phyloP scores from a whole-genome alignment of 768 basidiomycete genomes.

The Lactarius trivialis region DNA sequence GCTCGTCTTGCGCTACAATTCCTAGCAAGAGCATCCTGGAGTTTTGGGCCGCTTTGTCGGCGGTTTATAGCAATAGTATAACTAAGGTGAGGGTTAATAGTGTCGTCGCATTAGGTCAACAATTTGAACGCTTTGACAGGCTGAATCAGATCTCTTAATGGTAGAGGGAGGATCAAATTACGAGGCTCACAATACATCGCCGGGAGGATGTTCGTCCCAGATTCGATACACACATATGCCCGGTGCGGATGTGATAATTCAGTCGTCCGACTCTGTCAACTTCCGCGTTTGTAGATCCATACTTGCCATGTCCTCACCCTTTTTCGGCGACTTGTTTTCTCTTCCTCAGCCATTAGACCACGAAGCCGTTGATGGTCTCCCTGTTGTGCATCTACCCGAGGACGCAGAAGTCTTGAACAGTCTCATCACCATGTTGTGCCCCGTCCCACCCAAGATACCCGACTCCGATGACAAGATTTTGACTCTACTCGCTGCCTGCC shows the following conservation, averaged over 20 bases:
- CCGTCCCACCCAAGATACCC: background rate
- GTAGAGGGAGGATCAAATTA: background rate
- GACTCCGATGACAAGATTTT: background rate
- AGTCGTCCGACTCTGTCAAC: background rate
- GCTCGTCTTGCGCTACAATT: background rate
- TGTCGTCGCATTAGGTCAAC: background rate
- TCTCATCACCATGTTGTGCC: slow-evolving; percentile 3
- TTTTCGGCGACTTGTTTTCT: background rate
- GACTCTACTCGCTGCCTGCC: background rate
- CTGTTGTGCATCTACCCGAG: background rate
- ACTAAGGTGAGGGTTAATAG: background rate
- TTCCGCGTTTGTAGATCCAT: background rate
- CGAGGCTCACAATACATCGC: background rate
- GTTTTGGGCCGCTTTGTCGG: slow-evolving; percentile 1
- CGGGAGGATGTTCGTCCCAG: too few relatives aligned
- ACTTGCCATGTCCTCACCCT: background rate
- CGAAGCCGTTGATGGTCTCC: background rate
- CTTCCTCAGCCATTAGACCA: background rate
- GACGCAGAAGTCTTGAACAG: slow-evolving; percentile 1
- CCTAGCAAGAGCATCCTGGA: background rate
- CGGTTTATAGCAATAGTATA: background rate
- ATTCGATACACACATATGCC: background rate
- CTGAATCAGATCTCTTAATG: background rate
- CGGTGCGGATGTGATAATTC: slow-evolving; percentile 1
- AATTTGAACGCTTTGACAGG: background rate